These are phyloP conservation scores for Alternaria ethzedia DNA, from an alignment of 2,329 filamentous ascomycete species.

Conservation along the genomic window DNA sequence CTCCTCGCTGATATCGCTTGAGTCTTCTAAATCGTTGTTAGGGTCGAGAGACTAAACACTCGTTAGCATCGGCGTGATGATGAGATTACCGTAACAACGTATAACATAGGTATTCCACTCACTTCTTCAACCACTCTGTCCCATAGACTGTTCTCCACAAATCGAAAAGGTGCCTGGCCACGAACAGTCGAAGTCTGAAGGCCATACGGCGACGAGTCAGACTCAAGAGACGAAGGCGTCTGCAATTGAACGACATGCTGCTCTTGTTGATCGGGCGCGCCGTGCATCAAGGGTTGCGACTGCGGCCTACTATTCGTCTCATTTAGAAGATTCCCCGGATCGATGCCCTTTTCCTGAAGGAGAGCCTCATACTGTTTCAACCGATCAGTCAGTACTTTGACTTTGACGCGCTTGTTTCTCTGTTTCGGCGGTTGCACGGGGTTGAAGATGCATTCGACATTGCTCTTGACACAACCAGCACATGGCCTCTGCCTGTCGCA, in stretches of 20 bases:
- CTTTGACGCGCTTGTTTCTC: slow-evolving; percentile 8
- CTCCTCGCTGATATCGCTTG: slow-evolving; percentile 66
- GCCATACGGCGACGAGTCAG: not conserved
- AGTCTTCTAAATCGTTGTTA: slow-evolving; percentile 58
- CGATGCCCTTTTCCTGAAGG: slow-evolving; percentile 25
- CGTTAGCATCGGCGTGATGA: not conserved
- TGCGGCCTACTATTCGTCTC: not conserved
- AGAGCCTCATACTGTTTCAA: slow-evolving; percentile 31
- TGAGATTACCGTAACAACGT: not conserved
- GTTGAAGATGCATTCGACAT: slow-evolving; percentile 24
- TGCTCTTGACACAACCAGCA: slow-evolving; percentile 24
- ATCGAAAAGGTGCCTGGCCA: not conserved
- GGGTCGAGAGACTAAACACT: slow-evolving; percentile 8
- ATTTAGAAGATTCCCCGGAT: not conserved
- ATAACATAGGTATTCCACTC: no score
- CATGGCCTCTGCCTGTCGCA: slow-evolving; percentile 33
- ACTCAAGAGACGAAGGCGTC: not conserved
- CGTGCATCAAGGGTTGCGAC: not conserved
- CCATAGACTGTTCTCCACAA: not conserved
- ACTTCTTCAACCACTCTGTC: not conserved
- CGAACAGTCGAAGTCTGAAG: not conserved
- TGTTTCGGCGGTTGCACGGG: slow-evolving; percentile 10
- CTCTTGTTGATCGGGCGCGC: not conserved
- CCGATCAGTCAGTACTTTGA: slow-evolving; percentile 20
- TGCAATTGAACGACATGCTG: slow-evolving; percentile 14